A percentile compares a stretch with the other conserved stretches of the same genome.
Conservation (phyloP, 2,329 filamentous ascomycete genomes). For the Nectriaceae sp. region DNA sequence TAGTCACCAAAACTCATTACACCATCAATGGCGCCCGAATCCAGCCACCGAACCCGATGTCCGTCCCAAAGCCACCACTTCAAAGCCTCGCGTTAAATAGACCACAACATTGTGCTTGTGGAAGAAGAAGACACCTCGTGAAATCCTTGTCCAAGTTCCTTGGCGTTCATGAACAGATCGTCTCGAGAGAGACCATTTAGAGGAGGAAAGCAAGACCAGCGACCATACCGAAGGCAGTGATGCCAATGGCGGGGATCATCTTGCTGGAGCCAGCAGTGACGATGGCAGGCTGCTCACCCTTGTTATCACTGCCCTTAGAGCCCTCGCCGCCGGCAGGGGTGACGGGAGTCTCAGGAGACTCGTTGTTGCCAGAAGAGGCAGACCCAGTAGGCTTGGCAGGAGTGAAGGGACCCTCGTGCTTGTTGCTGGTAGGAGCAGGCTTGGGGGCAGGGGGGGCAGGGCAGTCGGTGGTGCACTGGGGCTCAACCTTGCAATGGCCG, state of each 20-base stretch:
- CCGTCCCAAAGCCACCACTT: neutral
- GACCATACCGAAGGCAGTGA: constrained; percentile 20
- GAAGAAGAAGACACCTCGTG: constrained; percentile 1
- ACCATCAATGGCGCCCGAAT: constrained; percentile 16
- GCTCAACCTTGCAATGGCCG: constrained; percentile 26
- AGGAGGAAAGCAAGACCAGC: constrained; percentile 28
- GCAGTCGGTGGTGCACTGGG: constrained; percentile 18
- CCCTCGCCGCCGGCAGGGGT: neutral
- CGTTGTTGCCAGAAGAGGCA: neutral
- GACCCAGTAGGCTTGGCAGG: constrained; percentile 10
- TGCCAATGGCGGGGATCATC: constrained; percentile 23
- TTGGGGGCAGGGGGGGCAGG: constrained; percentile 15
- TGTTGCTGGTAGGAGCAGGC: constrained; percentile 3
- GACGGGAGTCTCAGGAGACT: constrained; percentile 9
- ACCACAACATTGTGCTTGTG: neutral
- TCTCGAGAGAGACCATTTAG: constrained; percentile 15
- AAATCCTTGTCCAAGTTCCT: neutral
- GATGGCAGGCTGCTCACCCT: constrained; percentile 17
- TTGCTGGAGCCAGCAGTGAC: constrained; percentile 26
- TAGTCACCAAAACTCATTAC: constrained; percentile 21
- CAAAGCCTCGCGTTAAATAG: neutral
- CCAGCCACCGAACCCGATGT: constrained; percentile 10
- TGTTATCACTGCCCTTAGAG: too few species aligned
- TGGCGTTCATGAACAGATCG: neutral
- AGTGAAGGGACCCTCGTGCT: neutral